Evolutionary conservation across 148 eudicot genomes (phyloP).

Genomic region (Rhododendron mucronatum): DNA sequence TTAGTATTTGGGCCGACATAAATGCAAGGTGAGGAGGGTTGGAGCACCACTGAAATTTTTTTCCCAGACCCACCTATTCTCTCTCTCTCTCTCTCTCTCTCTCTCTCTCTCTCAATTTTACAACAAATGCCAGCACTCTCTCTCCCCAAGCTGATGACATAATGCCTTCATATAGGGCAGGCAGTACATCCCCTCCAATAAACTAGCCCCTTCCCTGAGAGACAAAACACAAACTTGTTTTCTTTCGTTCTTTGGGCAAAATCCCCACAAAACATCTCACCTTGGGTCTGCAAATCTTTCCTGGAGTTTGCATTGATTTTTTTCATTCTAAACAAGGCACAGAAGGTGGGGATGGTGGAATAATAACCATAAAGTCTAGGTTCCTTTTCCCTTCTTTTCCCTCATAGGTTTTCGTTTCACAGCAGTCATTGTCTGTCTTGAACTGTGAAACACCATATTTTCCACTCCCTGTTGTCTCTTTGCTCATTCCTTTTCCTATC

Average conservation of each 20-base stretch:
- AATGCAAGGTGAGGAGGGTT: background rate
- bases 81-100: slow-evolving; percentile 15
- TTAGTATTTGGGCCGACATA: background rate
- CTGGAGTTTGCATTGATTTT: background rate
- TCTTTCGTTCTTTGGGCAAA: slow-evolving; percentile 12
- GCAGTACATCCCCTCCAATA: slow-evolving; percentile 14
- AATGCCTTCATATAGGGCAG: slow-evolving; percentile 11
- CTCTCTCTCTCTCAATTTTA: background rate
- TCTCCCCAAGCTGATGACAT: background rate
- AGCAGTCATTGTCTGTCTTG: slow-evolving; percentile 17
- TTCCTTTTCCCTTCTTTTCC: slow-evolving; percentile 6
- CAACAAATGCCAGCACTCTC: background rate
- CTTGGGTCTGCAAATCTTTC: slow-evolving; percentile 27
- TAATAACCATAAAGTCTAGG: slow-evolving; percentile 15
- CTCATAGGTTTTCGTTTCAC: slow-evolving; percentile 7
- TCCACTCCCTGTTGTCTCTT: background rate
- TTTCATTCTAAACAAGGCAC: slow-evolving; percentile 1
- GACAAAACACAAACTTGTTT: slow-evolving; percentile 22
- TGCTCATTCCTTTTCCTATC: slow-evolving; percentile 6
- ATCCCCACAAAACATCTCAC: slow-evolving; percentile 31
- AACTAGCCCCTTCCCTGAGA: slow-evolving; percentile 33
- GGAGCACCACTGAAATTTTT: background rate
- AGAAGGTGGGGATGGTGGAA: background rate
- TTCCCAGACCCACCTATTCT: slow-evolving; percentile 24
- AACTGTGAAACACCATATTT: slow-evolving; percentile 7